A percentile compares a stretch with the other conserved stretches of the same genome.
Evolutionary conservation across 352 stramenopile species (phyloP).

Genomic region (Elongisporangium senticosum): DNA sequence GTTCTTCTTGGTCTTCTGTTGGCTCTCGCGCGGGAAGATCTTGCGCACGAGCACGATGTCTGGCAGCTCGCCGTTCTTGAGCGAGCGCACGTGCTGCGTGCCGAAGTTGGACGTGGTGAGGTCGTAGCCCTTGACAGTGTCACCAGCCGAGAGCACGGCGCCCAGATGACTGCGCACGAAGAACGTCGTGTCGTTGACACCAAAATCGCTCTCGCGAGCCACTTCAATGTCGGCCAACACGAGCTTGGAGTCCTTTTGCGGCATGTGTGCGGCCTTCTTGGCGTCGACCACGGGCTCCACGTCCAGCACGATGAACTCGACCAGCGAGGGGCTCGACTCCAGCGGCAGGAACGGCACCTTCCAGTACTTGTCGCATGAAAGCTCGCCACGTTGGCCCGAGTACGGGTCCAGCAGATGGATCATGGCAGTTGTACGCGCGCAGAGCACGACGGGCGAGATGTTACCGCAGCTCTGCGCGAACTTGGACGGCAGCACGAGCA

Average conservation of each 20-base stretch:
- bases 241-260: conserved; percentile 23
- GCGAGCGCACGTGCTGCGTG: conserved; percentile 22
- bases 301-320: conserved; percentile 69
- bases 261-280: conserved; percentile 6
- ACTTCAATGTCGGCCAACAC: conserved; percentile 66
- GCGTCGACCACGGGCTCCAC: conserved; percentile 39
- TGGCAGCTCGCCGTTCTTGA: conserved; percentile 52
- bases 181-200: conserved; percentile 76
- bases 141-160: conserved; percentile 42
- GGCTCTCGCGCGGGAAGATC: conserved; percentile 42
- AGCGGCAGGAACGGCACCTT: conserved; percentile 59
- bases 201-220: conserved; percentile 63
- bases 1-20: conserved; percentile 28
- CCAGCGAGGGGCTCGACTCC: conserved; percentile 48
- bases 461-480: conserved; percentile 57
- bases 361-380: conserved; percentile 66
- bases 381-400: conserved; percentile 45
- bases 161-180: conserved; percentile 60
- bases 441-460: conserved; percentile 57
- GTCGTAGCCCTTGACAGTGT: conserved; percentile 75
- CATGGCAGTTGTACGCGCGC: conserved; percentile 52
- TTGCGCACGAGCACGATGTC: conserved; percentile 77
- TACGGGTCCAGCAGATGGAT: conserved; percentile 60
- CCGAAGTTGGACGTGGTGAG: conserved; percentile 53
- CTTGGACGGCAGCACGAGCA: conserved; percentile 55